phyloP scores from a whole-genome alignment of 371 early-diverging fungal species.

The Rhizopus delemar region DNA sequence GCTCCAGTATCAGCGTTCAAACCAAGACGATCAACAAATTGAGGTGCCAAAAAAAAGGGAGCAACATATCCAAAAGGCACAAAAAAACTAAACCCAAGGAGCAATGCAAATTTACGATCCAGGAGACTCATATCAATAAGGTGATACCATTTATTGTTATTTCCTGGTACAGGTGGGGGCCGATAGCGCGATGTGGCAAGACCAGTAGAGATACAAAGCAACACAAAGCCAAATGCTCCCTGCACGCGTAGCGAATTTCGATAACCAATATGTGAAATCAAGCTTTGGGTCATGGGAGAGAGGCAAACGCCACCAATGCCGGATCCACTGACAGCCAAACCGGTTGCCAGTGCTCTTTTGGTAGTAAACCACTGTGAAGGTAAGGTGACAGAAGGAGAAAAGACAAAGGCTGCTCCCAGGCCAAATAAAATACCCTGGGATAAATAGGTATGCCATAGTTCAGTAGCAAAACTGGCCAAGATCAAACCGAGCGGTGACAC shows the following conservation, averaged over 20 bases:
- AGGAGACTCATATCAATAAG: slow-evolving; percentile 26
- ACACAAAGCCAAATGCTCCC: slow-evolving; percentile 38
- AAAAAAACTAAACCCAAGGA: slow-evolving; percentile 30
- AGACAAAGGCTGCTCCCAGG: slow-evolving; percentile 54
- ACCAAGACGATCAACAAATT: slow-evolving; percentile 40
- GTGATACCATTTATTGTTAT: slow-evolving; percentile 24
- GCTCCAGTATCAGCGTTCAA: slow-evolving; percentile 22
- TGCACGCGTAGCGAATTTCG: slow-evolving; percentile 55
- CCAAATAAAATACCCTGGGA: slow-evolving; percentile 69
- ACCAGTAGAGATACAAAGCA: slow-evolving; percentile 40
- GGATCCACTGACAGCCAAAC: slow-evolving; percentile 73
- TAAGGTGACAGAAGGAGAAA: slow-evolving; percentile 64
- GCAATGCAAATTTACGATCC: slow-evolving; percentile 15
- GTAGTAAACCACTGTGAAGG: slow-evolving; percentile 76
- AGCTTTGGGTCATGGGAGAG: slow-evolving; percentile 55
- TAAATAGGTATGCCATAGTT: slow-evolving; percentile 62
- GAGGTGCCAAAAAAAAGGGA: slow-evolving; percentile 39
- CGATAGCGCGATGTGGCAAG: slow-evolving; percentile 37
- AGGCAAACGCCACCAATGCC: slow-evolving; percentile 75
- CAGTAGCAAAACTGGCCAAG: slow-evolving; percentile 56
- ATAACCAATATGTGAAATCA: slow-evolving; percentile 55
- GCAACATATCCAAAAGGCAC: slow-evolving; percentile 38
- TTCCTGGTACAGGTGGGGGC: slow-evolving; percentile 21
- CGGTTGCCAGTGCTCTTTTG: slow-evolving; percentile 74
- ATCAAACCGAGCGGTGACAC: slow-evolving; percentile 57